A percentile compares a stretch with the other conserved stretches of the same genome.
These are phyloP conservation scores for Grifola frondosa DNA, from an alignment of 1,284 basidiomycete species.

Conservation along the genomic window DNA sequence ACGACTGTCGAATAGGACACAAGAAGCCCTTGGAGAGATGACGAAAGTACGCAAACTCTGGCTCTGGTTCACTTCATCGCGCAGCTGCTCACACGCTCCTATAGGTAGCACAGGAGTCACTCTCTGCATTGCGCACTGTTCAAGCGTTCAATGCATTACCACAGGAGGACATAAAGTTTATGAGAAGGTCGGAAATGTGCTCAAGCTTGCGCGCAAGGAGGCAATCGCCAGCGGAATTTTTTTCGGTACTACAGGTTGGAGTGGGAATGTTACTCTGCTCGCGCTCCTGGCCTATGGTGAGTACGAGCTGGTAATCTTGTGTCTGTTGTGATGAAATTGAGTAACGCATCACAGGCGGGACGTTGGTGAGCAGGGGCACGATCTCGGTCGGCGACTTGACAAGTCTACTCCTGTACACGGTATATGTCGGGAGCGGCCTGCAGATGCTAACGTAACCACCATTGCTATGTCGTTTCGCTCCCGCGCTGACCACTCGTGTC, in stretches of 20 bases:
- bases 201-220: conserved; percentile 82
- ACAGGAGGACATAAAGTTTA: conserved; percentile 76
- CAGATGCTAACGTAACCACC: conserved; percentile 74
- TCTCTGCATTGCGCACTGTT: conserved; percentile 92
- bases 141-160: conserved; percentile 84
- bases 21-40: conserved; percentile 94
- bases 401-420: conserved; percentile 90
- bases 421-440: conserved; percentile 81
- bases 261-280: conserved; percentile 91
- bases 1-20: conserved; percentile 87
- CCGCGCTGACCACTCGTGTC: conserved; percentile 5
- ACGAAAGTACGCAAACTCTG: conserved; percentile 63
- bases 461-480: not conserved
- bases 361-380: conserved; percentile 82
- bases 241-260: conserved; percentile 92
- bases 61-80: not conserved
- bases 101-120: conserved; percentile 82
- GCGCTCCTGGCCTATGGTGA: conserved; percentile 89
- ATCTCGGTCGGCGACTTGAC: conserved; percentile 93
- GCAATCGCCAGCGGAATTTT: conserved; percentile 91
- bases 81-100: conserved; percentile 1
- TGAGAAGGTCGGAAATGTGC: conserved; percentile 67
- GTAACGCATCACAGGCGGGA: conserved; percentile 60
- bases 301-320: conserved; percentile 13
- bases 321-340: not conserved